Percentiles rank a stretch among this genome's conserved stretches.
These are phyloP conservation scores for Limonium bicolor DNA, from an alignment of 148 eudicot genomes.

Conservation along the genomic window DNA sequence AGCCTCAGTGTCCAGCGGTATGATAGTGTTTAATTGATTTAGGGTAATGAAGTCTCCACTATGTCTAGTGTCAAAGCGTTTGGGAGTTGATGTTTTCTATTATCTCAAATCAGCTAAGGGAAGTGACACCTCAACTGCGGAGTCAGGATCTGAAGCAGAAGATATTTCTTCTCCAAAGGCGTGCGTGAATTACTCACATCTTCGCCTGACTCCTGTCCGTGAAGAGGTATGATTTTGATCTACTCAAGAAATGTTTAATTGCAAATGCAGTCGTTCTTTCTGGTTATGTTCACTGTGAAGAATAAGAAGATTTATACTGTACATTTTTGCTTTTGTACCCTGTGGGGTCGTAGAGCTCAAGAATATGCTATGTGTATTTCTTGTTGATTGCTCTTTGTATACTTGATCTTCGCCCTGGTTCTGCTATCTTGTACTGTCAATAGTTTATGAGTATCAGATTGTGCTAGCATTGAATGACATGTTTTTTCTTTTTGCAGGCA, in stretches of 20 bases:
- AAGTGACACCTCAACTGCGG: constrained; percentile 88
- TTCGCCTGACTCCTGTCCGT: constrained; percentile 66
- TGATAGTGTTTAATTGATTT: no score
- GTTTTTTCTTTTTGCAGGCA: constrained; percentile 26
- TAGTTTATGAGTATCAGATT: neutral
- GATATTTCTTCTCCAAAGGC: constrained; percentile 88
- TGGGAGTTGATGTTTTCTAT: neutral
- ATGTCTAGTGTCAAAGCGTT: neutral
- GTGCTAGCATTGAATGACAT: neutral
- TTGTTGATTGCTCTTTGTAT: no score
- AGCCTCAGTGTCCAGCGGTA: constrained; percentile 69
- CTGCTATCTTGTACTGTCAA: no score
- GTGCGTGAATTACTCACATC: constrained; percentile 45
- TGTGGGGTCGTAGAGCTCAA: no score
- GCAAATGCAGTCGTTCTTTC: no score
- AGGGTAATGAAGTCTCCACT: neutral
- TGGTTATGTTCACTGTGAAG: no score
- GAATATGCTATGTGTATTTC: no score
- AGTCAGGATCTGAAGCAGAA: constrained; percentile 99
- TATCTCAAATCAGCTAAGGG: constrained; percentile 48
- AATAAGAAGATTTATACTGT: no score
- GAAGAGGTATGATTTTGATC: constrained; percentile 52
- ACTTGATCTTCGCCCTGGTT: no score
- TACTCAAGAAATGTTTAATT: no score
- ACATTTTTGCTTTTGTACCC: no score